Base-by-base conservation (phyloP, 805 yeast species). In the Yarrowia keelungensis region DNA sequence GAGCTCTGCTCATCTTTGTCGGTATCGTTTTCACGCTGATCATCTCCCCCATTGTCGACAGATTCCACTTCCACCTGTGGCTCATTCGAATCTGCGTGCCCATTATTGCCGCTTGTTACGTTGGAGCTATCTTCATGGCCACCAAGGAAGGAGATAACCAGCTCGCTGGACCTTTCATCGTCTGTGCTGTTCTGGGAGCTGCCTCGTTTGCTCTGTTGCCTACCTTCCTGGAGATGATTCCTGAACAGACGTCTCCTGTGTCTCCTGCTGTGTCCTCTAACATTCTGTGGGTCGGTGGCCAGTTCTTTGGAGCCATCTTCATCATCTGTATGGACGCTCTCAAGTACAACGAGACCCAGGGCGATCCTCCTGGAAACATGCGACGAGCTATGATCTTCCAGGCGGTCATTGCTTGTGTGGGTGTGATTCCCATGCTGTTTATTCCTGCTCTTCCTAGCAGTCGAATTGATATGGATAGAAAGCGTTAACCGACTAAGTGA, bases 341-440 rank as follows among this genome's bases (percentile, higher is more conserved):
- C 67, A 75, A 75, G 58, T 72, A 73, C 65, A 61, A 70, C 15
- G 69, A 71, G 5, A 67, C 71, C 59, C 42, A 71, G 49, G 79
- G 79, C 36, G 69, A 70, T 47, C 79, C 79, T 8, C 77, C 78
- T 1, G 76, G 71, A 15, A 76, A 76, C 62, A 76, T 76, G 79
- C 71, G 71, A 26, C 72, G 77, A 11, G 74, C 78, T 2, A 69
- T 76, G 42, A 76, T 76, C 49, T 75, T 76, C 65, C 74, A 76
- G 68, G 79, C 78, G 0, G 78, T 74, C 12, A 70, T 76, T 41
- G 76, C 78, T 7, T 70, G 73, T 14, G 75, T 70, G 10, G 75
- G 71, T 5, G 68, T 73, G n/a, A 67, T 76, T 2, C 73, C 76
- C n/a, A 69, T 74, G 9, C 69, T 69, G 69, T 49, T 72, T 2